Percentiles rank a stretch among this genome's conserved stretches.
Conservation (phyloP, 495 filamentous ascomycete species). For the Aspergillus mulundensis region DNA sequence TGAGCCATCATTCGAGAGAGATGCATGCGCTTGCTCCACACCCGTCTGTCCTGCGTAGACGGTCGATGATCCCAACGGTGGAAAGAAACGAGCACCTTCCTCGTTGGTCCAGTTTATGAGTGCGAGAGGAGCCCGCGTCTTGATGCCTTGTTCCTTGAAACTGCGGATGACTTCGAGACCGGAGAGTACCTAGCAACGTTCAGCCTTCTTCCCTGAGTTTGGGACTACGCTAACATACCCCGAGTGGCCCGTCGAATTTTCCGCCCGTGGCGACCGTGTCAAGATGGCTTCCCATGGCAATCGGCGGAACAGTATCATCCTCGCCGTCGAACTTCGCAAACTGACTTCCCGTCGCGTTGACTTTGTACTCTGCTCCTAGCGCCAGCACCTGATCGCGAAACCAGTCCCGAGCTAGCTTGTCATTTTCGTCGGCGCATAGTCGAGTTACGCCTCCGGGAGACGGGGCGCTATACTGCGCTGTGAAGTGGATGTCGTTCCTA, state of each 20-base stretch:
- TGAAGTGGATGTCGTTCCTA: not conserved
- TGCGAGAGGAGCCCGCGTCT: not conserved
- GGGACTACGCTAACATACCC: too few relatives aligned
- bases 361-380: not conserved
- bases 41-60: not conserved
- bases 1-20: not conserved
- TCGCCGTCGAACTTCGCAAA: not conserved
- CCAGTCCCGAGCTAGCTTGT: not conserved
- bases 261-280: not conserved
- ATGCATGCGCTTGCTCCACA: not conserved
- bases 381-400: not conserved
- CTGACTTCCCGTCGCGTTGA: not conserved
- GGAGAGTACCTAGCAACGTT: not conserved
- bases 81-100: not conserved
- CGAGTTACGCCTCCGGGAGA: not conserved
- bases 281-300: not conserved
- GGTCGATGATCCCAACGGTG: not conserved
- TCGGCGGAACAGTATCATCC: not conserved
- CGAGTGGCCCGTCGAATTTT: not conserved
- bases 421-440: not conserved
- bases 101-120: constrained; percentile 1
- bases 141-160: not conserved
- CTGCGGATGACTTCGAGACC: not conserved
- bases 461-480: not conserved
- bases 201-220: not conserved